Percentiles rank a stretch among this genome's conserved stretches.
phyloP scores from a whole-genome alignment of 495 filamentous ascomycete genomes.

The Elaphomyces granulatus region DNA sequence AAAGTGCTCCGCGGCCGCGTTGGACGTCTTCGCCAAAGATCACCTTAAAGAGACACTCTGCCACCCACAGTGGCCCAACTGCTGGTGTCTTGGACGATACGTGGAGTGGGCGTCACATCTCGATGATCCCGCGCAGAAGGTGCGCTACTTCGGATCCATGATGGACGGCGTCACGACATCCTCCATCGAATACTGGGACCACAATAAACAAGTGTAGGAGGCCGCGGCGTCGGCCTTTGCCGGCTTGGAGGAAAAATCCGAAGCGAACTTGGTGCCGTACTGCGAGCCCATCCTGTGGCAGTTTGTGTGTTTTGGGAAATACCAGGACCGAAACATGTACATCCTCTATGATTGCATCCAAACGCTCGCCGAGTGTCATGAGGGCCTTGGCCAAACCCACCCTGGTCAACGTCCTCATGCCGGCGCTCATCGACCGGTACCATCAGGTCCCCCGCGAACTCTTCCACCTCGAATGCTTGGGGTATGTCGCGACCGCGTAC shows the following conservation, averaged over 20 bases:
- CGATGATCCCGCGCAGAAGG: slow-evolving; percentile 44
- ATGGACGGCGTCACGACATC: slow-evolving; percentile 90
- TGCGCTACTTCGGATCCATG: slow-evolving; percentile 80
- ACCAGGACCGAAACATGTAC: slow-evolving; percentile 98
- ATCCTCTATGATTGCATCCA: slow-evolving; percentile 98
- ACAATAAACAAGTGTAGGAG: slow-evolving; percentile 95
- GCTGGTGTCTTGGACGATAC: slow-evolving; percentile 91
- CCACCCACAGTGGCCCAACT: slow-evolving; percentile 82
- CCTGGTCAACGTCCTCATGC: slow-evolving; percentile 78
- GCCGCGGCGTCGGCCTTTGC: slow-evolving; percentile 94
- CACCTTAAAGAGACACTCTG: slow-evolving; percentile 83
- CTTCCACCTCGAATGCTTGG: slow-evolving; percentile 87
- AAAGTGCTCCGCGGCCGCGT: slow-evolving; percentile 91
- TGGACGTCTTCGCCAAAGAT: slow-evolving; percentile 85
- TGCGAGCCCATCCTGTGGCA: slow-evolving; percentile 81
- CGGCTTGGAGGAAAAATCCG: slow-evolving; percentile 86
- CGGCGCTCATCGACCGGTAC: slow-evolving; percentile 82
- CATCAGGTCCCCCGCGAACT: slow-evolving; percentile 73
- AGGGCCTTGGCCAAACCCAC: slow-evolving; percentile 63
- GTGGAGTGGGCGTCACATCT: slow-evolving; percentile 84
- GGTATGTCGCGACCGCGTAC: slow-evolving; percentile 82
- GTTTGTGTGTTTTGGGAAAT: slow-evolving; percentile 87
- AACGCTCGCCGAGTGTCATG: slow-evolving; percentile 81
- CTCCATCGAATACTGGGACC: slow-evolving; percentile 94
- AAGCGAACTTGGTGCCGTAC: slow-evolving; percentile 63